These are phyloP conservation scores for Pythium aristosporum DNA, from an alignment of 352 stramenopile species.

Conservation along the genomic window DNA sequence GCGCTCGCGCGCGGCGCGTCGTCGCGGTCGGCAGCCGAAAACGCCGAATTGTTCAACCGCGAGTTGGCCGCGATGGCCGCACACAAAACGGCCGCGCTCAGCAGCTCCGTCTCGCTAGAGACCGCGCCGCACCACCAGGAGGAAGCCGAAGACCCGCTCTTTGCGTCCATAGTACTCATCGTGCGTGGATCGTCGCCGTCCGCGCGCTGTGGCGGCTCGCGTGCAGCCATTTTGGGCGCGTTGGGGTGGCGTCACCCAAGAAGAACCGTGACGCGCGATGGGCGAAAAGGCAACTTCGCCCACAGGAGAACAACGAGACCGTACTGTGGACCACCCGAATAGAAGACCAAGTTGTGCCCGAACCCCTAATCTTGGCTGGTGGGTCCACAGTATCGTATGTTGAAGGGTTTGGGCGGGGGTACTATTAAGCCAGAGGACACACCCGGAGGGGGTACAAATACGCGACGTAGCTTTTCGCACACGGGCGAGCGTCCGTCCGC, in stretches of 20 bases:
- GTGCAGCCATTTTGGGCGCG: background rate
- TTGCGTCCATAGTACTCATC: background rate
- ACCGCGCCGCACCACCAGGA: slow-evolving; percentile 53
- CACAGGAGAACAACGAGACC: slow-evolving; percentile 15
- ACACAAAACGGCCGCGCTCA: slow-evolving; percentile 77
- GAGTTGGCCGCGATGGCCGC: slow-evolving; percentile 49
- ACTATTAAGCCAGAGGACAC: slow-evolving; percentile 23
- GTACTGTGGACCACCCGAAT: slow-evolving; percentile 4
- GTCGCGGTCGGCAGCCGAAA: slow-evolving; percentile 14
- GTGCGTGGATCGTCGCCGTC: slow-evolving; percentile 5
- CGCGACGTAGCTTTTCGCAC: background rate
- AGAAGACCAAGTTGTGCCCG: background rate
- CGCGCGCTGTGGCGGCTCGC: slow-evolving; percentile 2
- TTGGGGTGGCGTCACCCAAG: background rate
- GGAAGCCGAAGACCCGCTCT: slow-evolving; percentile 4
- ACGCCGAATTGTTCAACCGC: slow-evolving; percentile 5
- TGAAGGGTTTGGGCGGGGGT: background rate
- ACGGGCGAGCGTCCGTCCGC: background rate
- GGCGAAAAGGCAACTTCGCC: slow-evolving; percentile 25
- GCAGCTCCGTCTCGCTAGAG: slow-evolving; percentile 66
- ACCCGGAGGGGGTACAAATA: slow-evolving; percentile 12
- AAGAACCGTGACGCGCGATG: slow-evolving; percentile 17
- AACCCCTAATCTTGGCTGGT: background rate
- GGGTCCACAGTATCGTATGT: background rate
- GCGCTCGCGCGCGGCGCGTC: slow-evolving; percentile 24